A percentile compares a stretch with the other conserved stretches of the same genome.
phyloP scores from a whole-genome alignment of 352 stramenopile genomes.

The Pythium inflatum region DNA sequence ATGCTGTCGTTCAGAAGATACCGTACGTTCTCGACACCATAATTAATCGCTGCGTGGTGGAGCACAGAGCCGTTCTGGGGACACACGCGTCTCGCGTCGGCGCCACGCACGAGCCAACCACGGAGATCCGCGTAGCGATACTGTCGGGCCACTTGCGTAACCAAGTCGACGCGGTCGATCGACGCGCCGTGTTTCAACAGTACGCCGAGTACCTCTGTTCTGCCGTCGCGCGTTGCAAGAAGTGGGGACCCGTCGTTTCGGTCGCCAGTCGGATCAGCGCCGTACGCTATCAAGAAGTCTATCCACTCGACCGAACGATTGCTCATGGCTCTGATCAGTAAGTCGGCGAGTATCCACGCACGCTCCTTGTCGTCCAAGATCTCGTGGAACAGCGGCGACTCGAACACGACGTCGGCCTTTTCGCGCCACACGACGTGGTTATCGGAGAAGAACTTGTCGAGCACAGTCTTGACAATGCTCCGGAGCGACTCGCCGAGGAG shows the following conservation, averaged over 20 bases:
- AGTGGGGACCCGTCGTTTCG: background rate
- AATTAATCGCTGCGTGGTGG: background rate
- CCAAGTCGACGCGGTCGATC: background rate
- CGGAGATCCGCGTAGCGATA: background rate
- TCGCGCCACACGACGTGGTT: background rate
- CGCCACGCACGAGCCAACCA: background rate
- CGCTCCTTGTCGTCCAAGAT: background rate
- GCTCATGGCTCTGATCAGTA: background rate
- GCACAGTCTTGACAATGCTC: background rate
- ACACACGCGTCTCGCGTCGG: background rate
- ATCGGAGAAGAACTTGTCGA: background rate
- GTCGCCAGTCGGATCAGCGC: background rate
- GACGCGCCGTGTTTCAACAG: background rate
- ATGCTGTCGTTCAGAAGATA: background rate
- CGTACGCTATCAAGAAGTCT: background rate
- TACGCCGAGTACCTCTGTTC: background rate
- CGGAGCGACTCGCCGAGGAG: background rate
- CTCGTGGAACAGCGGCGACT: constrained; percentile 1
- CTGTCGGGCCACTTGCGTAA: background rate
- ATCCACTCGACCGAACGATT: background rate
- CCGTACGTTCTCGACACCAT: no score
- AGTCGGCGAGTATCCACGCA: background rate
- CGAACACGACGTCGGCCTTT: constrained; percentile 5
- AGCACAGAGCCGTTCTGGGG: background rate
- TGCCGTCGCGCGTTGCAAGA: background rate